phyloP scores from a whole-genome alignment of 306 rosid species.

The apple (Malus domestica) region ASM211411v1 NC_041794.1:13458001-13458500 shows the following conservation, averaged over 20 bases:
- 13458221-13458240: neutral
- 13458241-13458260: neutral
- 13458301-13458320: neutral
- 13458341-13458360: neutral
- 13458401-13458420: neutral
- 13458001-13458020: neutral
- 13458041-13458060: neutral
- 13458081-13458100: neutral
- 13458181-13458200: neutral
- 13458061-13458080: neutral
- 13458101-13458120: neutral
- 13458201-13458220: neutral
- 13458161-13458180: neutral
- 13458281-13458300: neutral
- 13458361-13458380: neutral
- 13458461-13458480: neutral
- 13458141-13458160: neutral
- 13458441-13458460: neutral
- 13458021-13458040: neutral
- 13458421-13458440: neutral
- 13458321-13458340: neutral
- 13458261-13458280: neutral
- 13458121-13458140: neutral
- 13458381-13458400: neutral
- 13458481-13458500: neutral